Evolutionary conservation across 345 rosid genomes (phyloP).

Genomic region (Populus tremula): DNA sequence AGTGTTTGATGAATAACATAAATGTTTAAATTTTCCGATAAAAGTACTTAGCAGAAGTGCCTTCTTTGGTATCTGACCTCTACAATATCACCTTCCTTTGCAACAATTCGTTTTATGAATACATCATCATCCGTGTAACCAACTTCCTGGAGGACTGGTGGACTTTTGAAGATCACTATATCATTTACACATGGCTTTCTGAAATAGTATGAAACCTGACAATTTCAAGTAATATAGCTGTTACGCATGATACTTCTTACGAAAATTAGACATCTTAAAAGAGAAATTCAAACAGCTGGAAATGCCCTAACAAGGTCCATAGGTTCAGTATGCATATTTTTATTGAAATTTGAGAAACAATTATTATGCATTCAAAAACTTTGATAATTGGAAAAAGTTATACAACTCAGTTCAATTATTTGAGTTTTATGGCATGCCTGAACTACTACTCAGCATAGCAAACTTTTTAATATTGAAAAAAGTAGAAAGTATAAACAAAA

Average conservation of each 20-base stretch:
- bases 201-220: slow-evolving; percentile 77
- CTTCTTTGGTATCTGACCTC: slow-evolving; percentile 52
- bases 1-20: not conserved
- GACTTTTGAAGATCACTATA: slow-evolving; percentile 87
- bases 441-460: not conserved
- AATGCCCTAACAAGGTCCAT: not conserved
- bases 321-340: not conserved
- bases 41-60: not conserved
- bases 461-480: not conserved
- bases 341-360: not conserved
- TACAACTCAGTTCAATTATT: not conserved
- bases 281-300: not conserved
- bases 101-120: slow-evolving; percentile 86
- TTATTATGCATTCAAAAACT: not conserved
- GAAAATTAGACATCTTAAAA: not conserved
- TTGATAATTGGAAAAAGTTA: not conserved
- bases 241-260: not conserved
- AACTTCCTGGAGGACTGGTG: slow-evolving; percentile 91
- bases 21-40: not conserved
- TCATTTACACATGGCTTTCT: slow-evolving; percentile 95
- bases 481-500: not conserved
- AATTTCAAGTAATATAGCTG: slow-evolving; percentile 4
- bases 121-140: slow-evolving; percentile 91
- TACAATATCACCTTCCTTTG: slow-evolving; percentile 87
- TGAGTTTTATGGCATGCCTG: not conserved